Evolutionary conservation across 768 basidiomycete species (phyloP), one percentile per base, ranked within the genome.

Genomic region (Ramaria rubella): DNA sequence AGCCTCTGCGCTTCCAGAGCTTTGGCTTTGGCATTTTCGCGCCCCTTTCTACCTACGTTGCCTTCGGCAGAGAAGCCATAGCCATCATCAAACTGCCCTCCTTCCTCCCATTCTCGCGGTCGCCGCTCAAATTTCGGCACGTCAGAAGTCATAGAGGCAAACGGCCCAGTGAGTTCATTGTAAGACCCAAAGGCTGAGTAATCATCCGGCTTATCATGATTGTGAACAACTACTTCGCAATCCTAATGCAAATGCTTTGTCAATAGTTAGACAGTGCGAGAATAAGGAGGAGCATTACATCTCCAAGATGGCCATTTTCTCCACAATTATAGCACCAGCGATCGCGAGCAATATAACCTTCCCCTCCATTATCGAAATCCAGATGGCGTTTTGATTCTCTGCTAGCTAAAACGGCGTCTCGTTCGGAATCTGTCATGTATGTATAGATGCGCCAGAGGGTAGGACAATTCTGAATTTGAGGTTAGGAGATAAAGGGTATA

Each of bases 321-420:
- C 86, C 90, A 61, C 90, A 92, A 61, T 87, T 87, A 65, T 90
- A 88, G 67, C 90, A 92, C 86, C 86, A 91, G 61, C 81, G 75
- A 64, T 88, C 87, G 31, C 70, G 68, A 4, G 79, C 85, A 53
- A 91, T 83, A 67, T 86, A 90, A 5, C 84, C 87, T 67, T 90
- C 90, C 9, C 88, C 86, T 14, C 90, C 88, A 55, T 83, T 65
- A 11, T 88, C 87, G 6, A 88, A 68, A 12, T 65, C 64, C 5
- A 83, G 64, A 3, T 71, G 65, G 42, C 73, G 77, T 65, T 78
- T 86, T 26, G 72, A 66, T 58, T 78, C 75, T 29, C 87, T 81
- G 19, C 58, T 62, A 17, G 66, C 64, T 2, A 85, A 67, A 40
- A 77, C 77, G 5, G 63, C 58, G 11, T 67, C 64, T 29, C 79